Percentiles rank a stretch among this genome's conserved stretches.
These are phyloP conservation scores for Rhizoctonia solani DNA, from an alignment of 1,284 basidiomycete species.

Conservation along the genomic window DNA sequence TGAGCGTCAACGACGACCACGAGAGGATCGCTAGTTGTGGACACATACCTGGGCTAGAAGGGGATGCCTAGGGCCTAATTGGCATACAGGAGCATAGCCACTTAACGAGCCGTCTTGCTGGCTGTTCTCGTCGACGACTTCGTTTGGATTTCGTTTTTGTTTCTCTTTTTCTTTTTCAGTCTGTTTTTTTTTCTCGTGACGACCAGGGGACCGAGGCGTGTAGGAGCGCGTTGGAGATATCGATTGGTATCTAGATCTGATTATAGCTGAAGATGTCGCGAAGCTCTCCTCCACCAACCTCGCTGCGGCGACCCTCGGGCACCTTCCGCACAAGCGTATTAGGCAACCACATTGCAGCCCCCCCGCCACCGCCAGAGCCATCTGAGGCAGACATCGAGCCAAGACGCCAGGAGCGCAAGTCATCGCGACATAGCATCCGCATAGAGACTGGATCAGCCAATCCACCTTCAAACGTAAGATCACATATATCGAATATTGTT, in stretches of 20 bases:
- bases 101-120: conserved; percentile 1
- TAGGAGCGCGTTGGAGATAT: neutral
- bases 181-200: neutral
- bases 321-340: conserved; percentile 24
- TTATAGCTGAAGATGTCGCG: conserved; percentile 3
- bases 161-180: neutral
- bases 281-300: conserved; percentile 7
- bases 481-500: neutral
- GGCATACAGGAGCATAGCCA: conserved; percentile 14
- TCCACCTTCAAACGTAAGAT: too few relatives aligned
- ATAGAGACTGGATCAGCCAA: conserved; percentile 6
- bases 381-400: neutral
- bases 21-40: neutral
- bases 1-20: neutral
- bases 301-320: conserved; percentile 15
- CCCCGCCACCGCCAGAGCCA: conserved; percentile 8
- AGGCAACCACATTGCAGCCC: conserved; percentile 4
- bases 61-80: too few relatives aligned
- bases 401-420: conserved; percentile 14
- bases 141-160: neutral
- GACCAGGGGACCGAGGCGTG: neutral
- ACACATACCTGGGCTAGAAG: conserved; percentile 2
- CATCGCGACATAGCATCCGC: conserved; percentile 22
- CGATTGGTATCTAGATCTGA: neutral
- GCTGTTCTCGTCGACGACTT: conserved; percentile 9